Conservation (phyloP, 164 flowering plant genomes). For the Litsea cubeba region DNA sequence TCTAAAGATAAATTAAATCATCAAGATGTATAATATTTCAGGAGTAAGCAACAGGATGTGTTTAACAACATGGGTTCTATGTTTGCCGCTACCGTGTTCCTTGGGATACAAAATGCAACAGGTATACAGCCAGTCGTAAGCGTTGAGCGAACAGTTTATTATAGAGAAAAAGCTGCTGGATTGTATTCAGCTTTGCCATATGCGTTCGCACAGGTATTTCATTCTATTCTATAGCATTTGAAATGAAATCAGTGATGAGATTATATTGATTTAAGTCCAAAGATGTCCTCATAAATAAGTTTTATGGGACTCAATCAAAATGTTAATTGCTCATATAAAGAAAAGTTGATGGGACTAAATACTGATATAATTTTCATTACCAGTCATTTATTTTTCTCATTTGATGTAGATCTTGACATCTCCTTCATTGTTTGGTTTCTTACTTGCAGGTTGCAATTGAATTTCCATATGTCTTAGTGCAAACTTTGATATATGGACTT, state of each 20-base stretch:
- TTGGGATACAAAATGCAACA: slow-evolving; percentile 46
- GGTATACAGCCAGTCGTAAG: slow-evolving; percentile 57
- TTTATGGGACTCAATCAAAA: neutral
- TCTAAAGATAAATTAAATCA: neutral
- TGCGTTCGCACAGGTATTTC: slow-evolving; percentile 51
- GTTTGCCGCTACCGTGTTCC: slow-evolving; percentile 47
- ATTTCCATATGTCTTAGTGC: slow-evolving; percentile 43
- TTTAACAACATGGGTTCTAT: slow-evolving; percentile 61
- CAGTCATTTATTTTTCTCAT: too few relatives aligned
- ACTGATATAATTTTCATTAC: slow-evolving; percentile 2
- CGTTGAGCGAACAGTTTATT: slow-evolving; percentile 46
- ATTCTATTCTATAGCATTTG: neutral
- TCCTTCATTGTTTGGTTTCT: too few relatives aligned
- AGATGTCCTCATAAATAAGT: neutral
- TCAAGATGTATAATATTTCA: slow-evolving; percentile 6
- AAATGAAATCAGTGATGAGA: neutral
- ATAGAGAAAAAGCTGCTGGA: slow-evolving; percentile 5
- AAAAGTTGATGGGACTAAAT: neutral
- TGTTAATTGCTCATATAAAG: neutral
- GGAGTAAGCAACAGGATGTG: slow-evolving; percentile 31
- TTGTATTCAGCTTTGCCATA: slow-evolving; percentile 25
- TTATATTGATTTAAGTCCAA: neutral
- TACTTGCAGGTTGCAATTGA: slow-evolving; percentile 34
- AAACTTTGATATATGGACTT: slow-evolving; percentile 34
- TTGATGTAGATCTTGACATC: too few relatives aligned